Evolutionary conservation across 345 rosid species (phyloP), one percentile per base, ranked within the genome.

Genomic region (Jatropha curcas): DNA sequence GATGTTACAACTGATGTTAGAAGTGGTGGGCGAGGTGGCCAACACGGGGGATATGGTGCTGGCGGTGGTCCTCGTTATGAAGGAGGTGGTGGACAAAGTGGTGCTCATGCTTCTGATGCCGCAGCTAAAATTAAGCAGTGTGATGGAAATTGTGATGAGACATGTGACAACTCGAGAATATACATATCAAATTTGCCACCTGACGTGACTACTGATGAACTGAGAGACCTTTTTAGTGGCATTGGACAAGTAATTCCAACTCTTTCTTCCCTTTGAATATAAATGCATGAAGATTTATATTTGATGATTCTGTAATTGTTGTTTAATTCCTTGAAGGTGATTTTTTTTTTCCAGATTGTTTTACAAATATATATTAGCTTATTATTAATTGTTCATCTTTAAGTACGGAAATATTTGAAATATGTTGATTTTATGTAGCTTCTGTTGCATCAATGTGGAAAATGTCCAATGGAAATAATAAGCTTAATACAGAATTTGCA

Each of bases 141-240:
- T 12, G 96, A 93, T 79, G 98, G 28, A 28, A 79, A 81, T 70
- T 96, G 99, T 80, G 95, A 68, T 67, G 96, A 89, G 73, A 76
- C 83, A 48, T 96, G 98, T 81, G 98, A 93, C 86, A 96, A 93
- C 79, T 67, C 96, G 34, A 90, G 99, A 80, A 90, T 96, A 70
- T 93, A 96, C 85, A 91, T 96, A 78, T 91, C 99, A 71, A 96
- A 93, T 81, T 84, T 96, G 87, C 99, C 99, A 37, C 83, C 88
- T 24, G 97, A 91, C 88, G 98, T 96, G 82, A 91, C 97, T 30
- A 66, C 53, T 63, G 99, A 96, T 62, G 94, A 96, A 77, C 84
- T 96, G 83, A 85, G 81, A 71, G 97, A 91, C 25, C 95, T 96
- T 79, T 96, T 96, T 78, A 96, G 96, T 50, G 96, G 99, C 88